These are phyloP conservation scores for Diutina sp. DNA, from an alignment of 1,139 yeast genomes.

Conservation along the genomic window DNA sequence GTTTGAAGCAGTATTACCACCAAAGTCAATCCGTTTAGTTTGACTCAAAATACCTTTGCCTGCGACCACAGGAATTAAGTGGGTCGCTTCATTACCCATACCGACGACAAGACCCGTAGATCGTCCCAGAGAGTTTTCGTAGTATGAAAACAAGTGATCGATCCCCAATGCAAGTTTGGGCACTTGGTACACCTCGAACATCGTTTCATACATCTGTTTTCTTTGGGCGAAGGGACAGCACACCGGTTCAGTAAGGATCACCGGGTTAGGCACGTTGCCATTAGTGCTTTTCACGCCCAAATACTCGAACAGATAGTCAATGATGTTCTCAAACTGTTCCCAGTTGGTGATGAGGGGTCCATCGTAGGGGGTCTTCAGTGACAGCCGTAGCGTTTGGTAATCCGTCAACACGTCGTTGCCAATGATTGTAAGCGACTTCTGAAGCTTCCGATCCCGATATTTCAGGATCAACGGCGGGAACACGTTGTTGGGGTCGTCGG, in stretches of 20 bases:
- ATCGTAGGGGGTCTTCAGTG: constrained; percentile 73
- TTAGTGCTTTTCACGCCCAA: constrained; percentile 46
- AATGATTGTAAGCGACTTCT: constrained; percentile 51
- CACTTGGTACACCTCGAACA: constrained; percentile 69
- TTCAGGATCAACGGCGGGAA: constrained; percentile 65
- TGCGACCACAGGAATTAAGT: constrained; percentile 64
- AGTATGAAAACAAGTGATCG: constrained; percentile 68
- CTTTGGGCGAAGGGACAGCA: constrained; percentile 65
- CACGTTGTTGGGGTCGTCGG: constrained; percentile 42
- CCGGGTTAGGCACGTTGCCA: constrained; percentile 59
- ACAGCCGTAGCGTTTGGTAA: constrained; percentile 38
- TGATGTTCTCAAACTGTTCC: constrained; percentile 74
- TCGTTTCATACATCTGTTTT: constrained; percentile 58
- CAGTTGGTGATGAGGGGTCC: constrained; percentile 81
- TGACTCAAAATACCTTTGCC: constrained; percentile 56
- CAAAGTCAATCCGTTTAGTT: constrained; percentile 83
- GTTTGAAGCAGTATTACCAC: constrained; percentile 64
- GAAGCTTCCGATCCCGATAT: constrained; percentile 66
- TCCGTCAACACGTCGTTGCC: constrained; percentile 80
- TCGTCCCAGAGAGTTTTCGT: constrained; percentile 31
- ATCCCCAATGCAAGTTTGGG: constrained; percentile 73
- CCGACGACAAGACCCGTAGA: constrained; percentile 58
- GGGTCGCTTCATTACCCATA: constrained; percentile 74
- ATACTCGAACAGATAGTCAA: constrained; percentile 78
- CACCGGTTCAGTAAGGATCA: constrained; percentile 69